A percentile compares a stretch with the other conserved stretches of the same genome.
Evolutionary conservation across 495 filamentous ascomycete genomes (phyloP).

Genomic region (Lichenothelia convexa): DNA sequence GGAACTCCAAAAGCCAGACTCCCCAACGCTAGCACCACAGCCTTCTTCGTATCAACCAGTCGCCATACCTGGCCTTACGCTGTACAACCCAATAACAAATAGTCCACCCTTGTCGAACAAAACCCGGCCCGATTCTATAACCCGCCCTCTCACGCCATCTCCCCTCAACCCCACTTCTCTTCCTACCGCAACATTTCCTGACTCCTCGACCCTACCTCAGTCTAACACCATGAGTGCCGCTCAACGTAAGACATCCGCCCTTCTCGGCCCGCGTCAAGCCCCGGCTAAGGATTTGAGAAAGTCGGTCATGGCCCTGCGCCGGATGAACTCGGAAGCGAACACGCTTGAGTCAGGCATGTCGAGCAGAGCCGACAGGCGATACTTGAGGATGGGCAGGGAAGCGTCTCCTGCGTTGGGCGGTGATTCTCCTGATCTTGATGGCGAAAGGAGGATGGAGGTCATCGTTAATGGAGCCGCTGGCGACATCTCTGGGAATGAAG

Average conservation of each 20-base stretch:
- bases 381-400: constrained; percentile 15
- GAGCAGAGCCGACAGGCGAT: constrained; percentile 12
- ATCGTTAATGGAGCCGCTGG: background rate
- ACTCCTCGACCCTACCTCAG: too few species aligned
- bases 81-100: too few species aligned
- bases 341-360: constrained; percentile 7
- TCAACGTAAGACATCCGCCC: background rate
- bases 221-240: background rate
- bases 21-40: too few species aligned
- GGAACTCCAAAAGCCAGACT: too few species aligned
- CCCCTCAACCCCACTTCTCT: too few species aligned
- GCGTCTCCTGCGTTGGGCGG: constrained; percentile 14
- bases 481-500: background rate
- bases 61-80: too few species aligned
- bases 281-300: constrained; percentile 13
- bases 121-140: too few species aligned
- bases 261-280: constrained; percentile 9
- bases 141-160: too few species aligned
- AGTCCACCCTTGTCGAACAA: too few species aligned
- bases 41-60: too few species aligned
- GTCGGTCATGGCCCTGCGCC: constrained; percentile 13
- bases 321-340: constrained; percentile 21
- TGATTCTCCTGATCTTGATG: constrained; percentile 13
- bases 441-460: background rate
- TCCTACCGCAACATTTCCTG: too few species aligned